Evolutionary conservation across 2,329 filamentous ascomycete species (phyloP).

Genomic region (Fusarium cicatricum): DNA sequence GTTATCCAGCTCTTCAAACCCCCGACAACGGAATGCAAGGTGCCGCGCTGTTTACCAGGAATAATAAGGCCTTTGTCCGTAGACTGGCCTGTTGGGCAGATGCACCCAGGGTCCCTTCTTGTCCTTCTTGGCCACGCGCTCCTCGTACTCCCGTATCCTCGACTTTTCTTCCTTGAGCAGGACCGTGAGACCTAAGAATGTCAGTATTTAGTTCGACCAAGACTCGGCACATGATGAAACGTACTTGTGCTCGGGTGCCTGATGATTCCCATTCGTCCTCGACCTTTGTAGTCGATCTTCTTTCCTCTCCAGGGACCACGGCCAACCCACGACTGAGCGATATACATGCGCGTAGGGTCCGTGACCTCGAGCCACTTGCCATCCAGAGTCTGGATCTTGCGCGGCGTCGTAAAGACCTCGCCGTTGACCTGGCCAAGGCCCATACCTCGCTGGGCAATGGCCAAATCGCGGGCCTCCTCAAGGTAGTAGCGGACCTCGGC

Average conservation of each 20-base stretch:
- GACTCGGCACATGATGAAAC: constrained; percentile 46
- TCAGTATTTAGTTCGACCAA: constrained; percentile 23
- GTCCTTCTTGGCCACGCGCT: constrained; percentile 77
- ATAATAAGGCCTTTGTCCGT: constrained; percentile 88
- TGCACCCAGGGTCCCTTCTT: constrained; percentile 86
- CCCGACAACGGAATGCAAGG: constrained; percentile 6
- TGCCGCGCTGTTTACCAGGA: constrained; percentile 71
- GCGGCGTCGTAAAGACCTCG: constrained; percentile 48
- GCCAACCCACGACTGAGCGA: constrained; percentile 93
- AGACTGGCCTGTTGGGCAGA: constrained; percentile 84
- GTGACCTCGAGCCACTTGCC: constrained; percentile 75
- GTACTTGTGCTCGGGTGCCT: constrained; percentile 77
- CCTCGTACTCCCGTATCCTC: constrained; percentile 79
- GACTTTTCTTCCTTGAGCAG: constrained; percentile 95
- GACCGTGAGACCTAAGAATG: constrained; percentile 71
- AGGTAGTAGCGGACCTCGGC: constrained; percentile 81
- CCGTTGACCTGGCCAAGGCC: constrained; percentile 65
- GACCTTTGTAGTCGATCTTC: constrained; percentile 75
- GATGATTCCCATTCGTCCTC: constrained; percentile 74
- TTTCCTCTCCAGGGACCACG: constrained; percentile 69
- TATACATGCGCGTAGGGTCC: constrained; percentile 85
- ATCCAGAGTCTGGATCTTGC: constrained; percentile 75
- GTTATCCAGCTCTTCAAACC: constrained; percentile 4
- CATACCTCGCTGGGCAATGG: constrained; percentile 85
- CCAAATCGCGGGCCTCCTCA: constrained; percentile 81